phyloP scores from a whole-genome alignment of 1,139 yeast genomes.

The Blastobotrys aristatus region DNA sequence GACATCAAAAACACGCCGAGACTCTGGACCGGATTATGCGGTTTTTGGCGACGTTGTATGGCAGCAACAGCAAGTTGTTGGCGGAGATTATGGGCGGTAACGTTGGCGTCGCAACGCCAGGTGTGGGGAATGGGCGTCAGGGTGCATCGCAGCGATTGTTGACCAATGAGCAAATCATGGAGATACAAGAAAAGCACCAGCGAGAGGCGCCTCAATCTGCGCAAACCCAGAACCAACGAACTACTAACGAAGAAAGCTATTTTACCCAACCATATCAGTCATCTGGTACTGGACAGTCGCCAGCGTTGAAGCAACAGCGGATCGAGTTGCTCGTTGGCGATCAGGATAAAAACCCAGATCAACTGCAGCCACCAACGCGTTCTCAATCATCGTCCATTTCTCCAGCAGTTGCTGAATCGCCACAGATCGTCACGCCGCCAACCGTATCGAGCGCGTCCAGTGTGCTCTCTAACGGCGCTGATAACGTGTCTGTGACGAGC shows the following conservation, averaged over 20 bases:
- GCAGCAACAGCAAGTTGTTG: conserved; percentile 43
- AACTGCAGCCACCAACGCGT: neutral
- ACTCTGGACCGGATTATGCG: conserved; percentile 83
- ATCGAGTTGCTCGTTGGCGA: conserved; percentile 4
- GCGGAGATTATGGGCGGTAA: conserved; percentile 24
- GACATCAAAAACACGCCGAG: conserved; percentile 79
- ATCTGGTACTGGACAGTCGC: neutral
- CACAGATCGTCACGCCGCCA: too few relatives aligned
- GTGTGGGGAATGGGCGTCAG: neutral
- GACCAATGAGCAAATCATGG: conserved; percentile 7
- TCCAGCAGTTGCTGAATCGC: neutral
- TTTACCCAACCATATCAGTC: neutral
- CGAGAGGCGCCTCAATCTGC: neutral
- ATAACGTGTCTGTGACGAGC: too few relatives aligned
- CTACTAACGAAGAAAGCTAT: neutral
- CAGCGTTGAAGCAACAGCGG: conserved; percentile 5
- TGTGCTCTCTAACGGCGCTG: too few relatives aligned
- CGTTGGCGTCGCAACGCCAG: neutral
- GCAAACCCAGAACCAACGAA: neutral
- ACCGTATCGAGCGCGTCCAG: too few relatives aligned
- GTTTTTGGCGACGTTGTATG: conserved; percentile 79
- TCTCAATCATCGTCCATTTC: too few relatives aligned
- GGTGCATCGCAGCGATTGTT: conserved; percentile 6
- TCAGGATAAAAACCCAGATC: neutral
- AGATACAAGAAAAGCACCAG: neutral